Percentiles rank a stretch among this genome's conserved stretches.
These are phyloP conservation scores for Turnera subulata DNA, from an alignment of 345 rosid genomes.

Conservation along the genomic window DNA sequence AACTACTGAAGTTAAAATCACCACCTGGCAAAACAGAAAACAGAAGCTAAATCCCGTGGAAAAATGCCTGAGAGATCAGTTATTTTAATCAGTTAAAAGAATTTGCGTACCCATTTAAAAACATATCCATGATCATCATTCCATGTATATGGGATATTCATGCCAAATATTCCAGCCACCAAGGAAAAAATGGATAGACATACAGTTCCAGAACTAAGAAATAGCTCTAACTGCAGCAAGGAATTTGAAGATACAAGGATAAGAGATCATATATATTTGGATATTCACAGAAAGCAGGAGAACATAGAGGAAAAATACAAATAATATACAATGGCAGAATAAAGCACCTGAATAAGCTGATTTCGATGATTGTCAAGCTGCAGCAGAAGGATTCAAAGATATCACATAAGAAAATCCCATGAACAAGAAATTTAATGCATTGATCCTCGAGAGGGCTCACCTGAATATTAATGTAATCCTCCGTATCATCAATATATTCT, in stretches of 20 bases:
- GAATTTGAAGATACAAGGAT: background rate
- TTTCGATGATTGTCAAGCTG: constrained; percentile 99
- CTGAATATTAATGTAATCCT: constrained; percentile 98
- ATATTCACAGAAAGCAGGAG: background rate
- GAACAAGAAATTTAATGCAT: background rate
- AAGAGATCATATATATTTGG: background rate
- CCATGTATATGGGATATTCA: constrained; percentile 96
- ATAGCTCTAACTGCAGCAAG: constrained; percentile 15
- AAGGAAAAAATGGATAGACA: constrained; percentile 36
- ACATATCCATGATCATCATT: constrained; percentile 58
- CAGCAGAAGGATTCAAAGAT: constrained; percentile 11
- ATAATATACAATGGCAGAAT: background rate
- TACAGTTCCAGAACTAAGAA: constrained; percentile 21
- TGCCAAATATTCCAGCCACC: constrained; percentile 83
- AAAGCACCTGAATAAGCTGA: constrained; percentile 87
- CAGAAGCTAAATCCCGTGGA: no score
- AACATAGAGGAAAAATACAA: background rate
- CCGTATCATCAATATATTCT: constrained; percentile 95
- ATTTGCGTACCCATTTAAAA: constrained; percentile 67
- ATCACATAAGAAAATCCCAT: background rate
- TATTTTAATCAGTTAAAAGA: constrained; percentile 7
- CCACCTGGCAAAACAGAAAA: constrained; percentile 46
- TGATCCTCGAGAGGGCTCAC: constrained; percentile 24
- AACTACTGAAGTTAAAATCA: constrained; percentile 38
- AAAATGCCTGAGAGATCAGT: no score